Evolutionary conservation across 2,329 filamentous ascomycete genomes (phyloP).

Genomic region (Cladosporium sphaerospermum): DNA sequence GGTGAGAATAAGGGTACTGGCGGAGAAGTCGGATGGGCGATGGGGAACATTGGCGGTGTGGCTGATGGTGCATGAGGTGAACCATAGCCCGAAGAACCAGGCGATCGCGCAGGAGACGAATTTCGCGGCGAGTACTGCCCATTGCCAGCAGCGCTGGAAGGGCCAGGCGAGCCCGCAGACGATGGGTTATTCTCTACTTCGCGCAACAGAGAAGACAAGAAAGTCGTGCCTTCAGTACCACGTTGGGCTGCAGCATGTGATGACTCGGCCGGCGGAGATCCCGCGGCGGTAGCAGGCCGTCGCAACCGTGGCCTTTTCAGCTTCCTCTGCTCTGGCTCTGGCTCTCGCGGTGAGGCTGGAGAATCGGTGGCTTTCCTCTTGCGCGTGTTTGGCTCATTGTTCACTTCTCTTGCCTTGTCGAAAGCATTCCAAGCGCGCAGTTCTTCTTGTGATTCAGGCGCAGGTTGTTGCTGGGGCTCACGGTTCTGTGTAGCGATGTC

Average conservation of each 20-base stretch:
- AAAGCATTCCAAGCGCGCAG: slow-evolving; percentile 83
- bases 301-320: slow-evolving; percentile 69
- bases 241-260: slow-evolving; percentile 27
- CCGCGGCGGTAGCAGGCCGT: slow-evolving; percentile 42
- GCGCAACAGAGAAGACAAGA: slow-evolving; percentile 78
- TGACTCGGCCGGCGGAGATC: slow-evolving; percentile 30
- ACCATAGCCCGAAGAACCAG: slow-evolving; percentile 50
- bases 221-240: slow-evolving; percentile 58
- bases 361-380: slow-evolving; percentile 77
- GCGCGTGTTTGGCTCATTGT: slow-evolving; percentile 45
- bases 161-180: slow-evolving; percentile 31
- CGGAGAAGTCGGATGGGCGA: slow-evolving; percentile 67
- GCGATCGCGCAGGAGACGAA: slow-evolving; percentile 55
- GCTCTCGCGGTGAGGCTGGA: slow-evolving; percentile 58
- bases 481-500: slow-evolving; percentile 53
- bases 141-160: slow-evolving; percentile 23
- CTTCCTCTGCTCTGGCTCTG: slow-evolving; percentile 62
- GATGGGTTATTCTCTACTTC: slow-evolving; percentile 65
- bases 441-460: slow-evolving; percentile 72
- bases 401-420: slow-evolving; percentile 70
- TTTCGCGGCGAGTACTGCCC: slow-evolving; percentile 36
- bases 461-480: slow-evolving; percentile 40
- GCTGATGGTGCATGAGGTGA: slow-evolving; percentile 2
- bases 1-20: slow-evolving; percentile 51
- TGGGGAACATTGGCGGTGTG: slow-evolving; percentile 60